A percentile compares a stretch with the other conserved stretches of the same genome.
phyloP scores from a whole-genome alignment of 225 moss, liverwort and hornwort species.

The Pseudoscleropodium purum region DNA sequence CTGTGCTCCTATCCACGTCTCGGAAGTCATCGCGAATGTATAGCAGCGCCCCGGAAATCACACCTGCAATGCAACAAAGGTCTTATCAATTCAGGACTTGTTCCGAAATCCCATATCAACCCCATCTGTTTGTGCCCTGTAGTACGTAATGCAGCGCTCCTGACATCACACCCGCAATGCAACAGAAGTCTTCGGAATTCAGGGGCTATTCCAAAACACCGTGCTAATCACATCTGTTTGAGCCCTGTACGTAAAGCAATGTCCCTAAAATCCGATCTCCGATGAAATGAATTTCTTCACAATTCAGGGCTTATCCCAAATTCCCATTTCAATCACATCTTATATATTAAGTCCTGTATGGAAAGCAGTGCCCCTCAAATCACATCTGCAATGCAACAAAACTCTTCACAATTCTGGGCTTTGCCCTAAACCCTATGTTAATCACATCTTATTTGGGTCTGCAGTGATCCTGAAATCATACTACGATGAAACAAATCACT shows the following conservation, averaged over 20 bases:
- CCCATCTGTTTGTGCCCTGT: no score
- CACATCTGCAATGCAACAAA: background rate
- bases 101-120: background rate
- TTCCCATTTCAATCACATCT: background rate
- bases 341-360: no score
- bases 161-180: background rate
- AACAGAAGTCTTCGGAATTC: no score
- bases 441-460: no score
- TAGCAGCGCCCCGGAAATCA: conserved; percentile 89
- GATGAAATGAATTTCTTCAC: background rate
- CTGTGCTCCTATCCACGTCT: conserved; percentile 51
- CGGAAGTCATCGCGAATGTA: conserved; percentile 91
- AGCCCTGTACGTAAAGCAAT: background rate
- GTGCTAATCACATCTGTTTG: background rate
- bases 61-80: conserved; percentile 34
- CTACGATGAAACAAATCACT: background rate
- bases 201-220: background rate
- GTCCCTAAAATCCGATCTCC: background rate
- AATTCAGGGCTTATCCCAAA: background rate
- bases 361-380: background rate
- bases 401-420: background rate
- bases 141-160: background rate
- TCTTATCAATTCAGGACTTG: background rate
- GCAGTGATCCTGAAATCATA: background rate
- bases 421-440: background rate